A percentile compares a stretch with the other conserved stretches of the same genome.
phyloP scores from a whole-genome alignment of 805 yeast genomes.

The Scheffersomyces lignosus region DNA sequence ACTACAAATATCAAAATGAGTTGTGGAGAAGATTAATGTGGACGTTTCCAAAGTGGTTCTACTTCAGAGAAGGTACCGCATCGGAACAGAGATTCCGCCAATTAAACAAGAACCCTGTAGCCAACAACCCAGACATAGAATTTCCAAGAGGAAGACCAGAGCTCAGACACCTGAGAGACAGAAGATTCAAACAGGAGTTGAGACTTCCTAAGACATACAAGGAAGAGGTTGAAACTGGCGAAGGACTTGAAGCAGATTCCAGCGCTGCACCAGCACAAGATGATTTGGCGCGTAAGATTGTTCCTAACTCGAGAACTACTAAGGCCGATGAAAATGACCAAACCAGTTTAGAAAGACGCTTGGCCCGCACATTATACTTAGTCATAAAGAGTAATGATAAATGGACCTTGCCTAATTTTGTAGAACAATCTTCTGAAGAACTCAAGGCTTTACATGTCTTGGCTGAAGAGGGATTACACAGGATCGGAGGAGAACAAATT shows the following conservation, averaged over 20 bases:
- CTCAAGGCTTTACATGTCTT: slow-evolving; percentile 59
- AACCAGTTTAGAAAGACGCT: slow-evolving; percentile 72
- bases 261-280: slow-evolving; percentile 27
- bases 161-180: slow-evolving; percentile 83
- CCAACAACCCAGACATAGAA: slow-evolving; percentile 71
- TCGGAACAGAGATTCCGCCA: slow-evolving; percentile 78
- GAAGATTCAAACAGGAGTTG: slow-evolving; percentile 76
- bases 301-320: slow-evolving; percentile 69
- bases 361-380: slow-evolving; percentile 79
- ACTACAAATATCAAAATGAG: slow-evolving; percentile 80
- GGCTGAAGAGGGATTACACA: slow-evolving; percentile 73
- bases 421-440: slow-evolving; percentile 32
- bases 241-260: slow-evolving; percentile 13
- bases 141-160: slow-evolving; percentile 86
- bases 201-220: slow-evolving; percentile 68
- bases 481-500: slow-evolving; percentile 70
- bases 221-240: slow-evolving; percentile 28
- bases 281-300: slow-evolving; percentile 66
- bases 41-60: slow-evolving; percentile 94
- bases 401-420: slow-evolving; percentile 88
- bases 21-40: slow-evolving; percentile 90
- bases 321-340: slow-evolving; percentile 73
- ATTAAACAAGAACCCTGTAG: slow-evolving; percentile 74
- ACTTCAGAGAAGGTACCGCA: slow-evolving; percentile 85
- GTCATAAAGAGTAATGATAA: slow-evolving; percentile 47